phyloP scores from a whole-genome alignment of 1,284 basidiomycete species.

The Afroboletus lepidellus region DNA sequence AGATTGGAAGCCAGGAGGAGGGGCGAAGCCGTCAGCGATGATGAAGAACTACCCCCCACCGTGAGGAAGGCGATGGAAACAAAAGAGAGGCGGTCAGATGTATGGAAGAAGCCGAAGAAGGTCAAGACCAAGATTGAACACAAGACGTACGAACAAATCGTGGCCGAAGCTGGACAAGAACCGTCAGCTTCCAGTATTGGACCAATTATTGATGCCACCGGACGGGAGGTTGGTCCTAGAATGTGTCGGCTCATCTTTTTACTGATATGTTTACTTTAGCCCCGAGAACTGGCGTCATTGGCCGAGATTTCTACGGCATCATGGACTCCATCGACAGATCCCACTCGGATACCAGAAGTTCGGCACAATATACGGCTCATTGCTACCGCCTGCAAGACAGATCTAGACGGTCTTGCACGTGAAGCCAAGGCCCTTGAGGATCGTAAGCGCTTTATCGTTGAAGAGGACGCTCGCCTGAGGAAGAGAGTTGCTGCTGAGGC shows the following conservation, averaged over 20 bases:
- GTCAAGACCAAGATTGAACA: slow-evolving; percentile 84
- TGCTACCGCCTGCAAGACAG: slow-evolving; percentile 75
- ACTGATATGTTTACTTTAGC: slow-evolving; percentile 43
- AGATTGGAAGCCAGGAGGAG: slow-evolving; percentile 78
- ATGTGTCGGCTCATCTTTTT: slow-evolving; percentile 3
- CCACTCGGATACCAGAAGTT: slow-evolving; percentile 89
- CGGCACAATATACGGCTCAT: slow-evolving; percentile 93
- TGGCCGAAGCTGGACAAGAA: slow-evolving; percentile 78
- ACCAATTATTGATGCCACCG: slow-evolving; percentile 91
- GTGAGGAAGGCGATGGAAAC: slow-evolving; percentile 50
- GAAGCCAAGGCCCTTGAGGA: slow-evolving; percentile 86
- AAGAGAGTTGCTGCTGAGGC: slow-evolving; percentile 73
- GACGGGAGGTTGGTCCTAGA: slow-evolving; percentile 68
- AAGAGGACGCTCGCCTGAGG: slow-evolving; percentile 69
- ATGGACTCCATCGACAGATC: slow-evolving; percentile 84
- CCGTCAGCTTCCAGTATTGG: slow-evolving; percentile 61
- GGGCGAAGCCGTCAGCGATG: slow-evolving; percentile 75
- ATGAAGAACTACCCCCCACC: slow-evolving; percentile 55
- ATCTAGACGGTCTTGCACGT: slow-evolving; percentile 83
- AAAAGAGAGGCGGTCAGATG: slow-evolving; percentile 63
- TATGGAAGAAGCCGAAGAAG: slow-evolving; percentile 82
- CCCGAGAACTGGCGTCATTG: slow-evolving; percentile 79
- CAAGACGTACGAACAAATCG: slow-evolving; percentile 93
- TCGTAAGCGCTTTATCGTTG: slow-evolving; percentile 68
- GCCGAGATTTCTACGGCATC: slow-evolving; percentile 75